phyloP scores from a whole-genome alignment of 2,329 filamentous ascomycete genomes.

The Cladophialophora immunda region DNA sequence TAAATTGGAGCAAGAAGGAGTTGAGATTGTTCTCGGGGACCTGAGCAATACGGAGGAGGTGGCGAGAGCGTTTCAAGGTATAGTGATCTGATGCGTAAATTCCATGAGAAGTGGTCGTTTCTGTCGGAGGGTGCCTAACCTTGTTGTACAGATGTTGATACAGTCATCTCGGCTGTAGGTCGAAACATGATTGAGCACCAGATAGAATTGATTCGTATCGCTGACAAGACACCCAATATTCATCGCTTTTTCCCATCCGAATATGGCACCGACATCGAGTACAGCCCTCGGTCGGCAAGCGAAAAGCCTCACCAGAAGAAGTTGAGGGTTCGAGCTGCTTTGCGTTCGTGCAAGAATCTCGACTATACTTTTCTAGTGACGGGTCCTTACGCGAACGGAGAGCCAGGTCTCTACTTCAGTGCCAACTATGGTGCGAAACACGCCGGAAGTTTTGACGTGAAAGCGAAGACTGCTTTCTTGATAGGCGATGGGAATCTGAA shows the following conservation, averaged over 20 bases:
- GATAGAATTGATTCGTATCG: constrained; percentile 67
- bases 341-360: constrained; percentile 59
- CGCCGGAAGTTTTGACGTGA: constrained; percentile 68
- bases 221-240: constrained; percentile 61
- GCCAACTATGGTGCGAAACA: constrained; percentile 45
- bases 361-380: constrained; percentile 74
- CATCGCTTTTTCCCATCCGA: constrained; percentile 73
- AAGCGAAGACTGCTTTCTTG: constrained; percentile 65
- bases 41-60: constrained; percentile 62
- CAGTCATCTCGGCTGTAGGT: constrained; percentile 70
- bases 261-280: constrained; percentile 72
- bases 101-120: too few species aligned
- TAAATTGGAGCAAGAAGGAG: constrained; percentile 54
- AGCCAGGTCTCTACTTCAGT: constrained; percentile 64
- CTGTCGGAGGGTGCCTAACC: neutral
- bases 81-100: neutral
- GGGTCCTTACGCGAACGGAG: constrained; percentile 69
- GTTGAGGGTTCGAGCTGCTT: constrained; percentile 68
- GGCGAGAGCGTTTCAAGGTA: constrained; percentile 62
- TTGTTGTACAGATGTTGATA: constrained; percentile 61
- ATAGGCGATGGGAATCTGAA: constrained; percentile 68
- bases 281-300: constrained; percentile 61
- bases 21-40: constrained; percentile 66
- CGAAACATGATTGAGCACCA: constrained; percentile 69
- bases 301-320: constrained; percentile 76